phyloP scores from a whole-genome alignment of 495 filamentous ascomycete species.

The Ascobolus immersus region DNA sequence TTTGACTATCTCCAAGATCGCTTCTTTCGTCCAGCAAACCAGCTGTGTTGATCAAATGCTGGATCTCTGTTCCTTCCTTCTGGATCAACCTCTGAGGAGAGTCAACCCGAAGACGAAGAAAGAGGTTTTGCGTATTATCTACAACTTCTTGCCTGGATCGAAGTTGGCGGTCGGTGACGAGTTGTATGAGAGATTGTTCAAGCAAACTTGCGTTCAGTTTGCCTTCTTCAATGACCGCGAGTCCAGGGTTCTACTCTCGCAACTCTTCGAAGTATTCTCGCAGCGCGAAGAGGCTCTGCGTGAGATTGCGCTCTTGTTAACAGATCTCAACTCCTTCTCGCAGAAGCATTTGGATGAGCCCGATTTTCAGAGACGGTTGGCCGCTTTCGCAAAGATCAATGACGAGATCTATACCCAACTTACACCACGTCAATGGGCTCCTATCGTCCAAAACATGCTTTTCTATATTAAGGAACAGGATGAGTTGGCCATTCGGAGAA shows the following conservation, averaged over 20 bases:
- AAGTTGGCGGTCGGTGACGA: slow-evolving; percentile 27
- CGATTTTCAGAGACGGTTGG: slow-evolving; percentile 57
- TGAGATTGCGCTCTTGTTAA: slow-evolving; percentile 45
- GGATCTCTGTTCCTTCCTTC: slow-evolving; percentile 48
- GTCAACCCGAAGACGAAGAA: slow-evolving; percentile 68
- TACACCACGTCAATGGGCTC: slow-evolving; percentile 58
- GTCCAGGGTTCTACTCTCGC: slow-evolving; percentile 43
- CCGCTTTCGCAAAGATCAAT: slow-evolving; percentile 51
- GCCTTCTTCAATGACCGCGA: slow-evolving; percentile 60
- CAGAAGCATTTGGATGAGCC: slow-evolving; percentile 45
- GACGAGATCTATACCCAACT: slow-evolving; percentile 26
- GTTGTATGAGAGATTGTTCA: slow-evolving; percentile 32
- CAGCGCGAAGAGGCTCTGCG: slow-evolving; percentile 30
- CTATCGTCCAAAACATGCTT: slow-evolving; percentile 73
- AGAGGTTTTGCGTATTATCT: slow-evolving; percentile 43
- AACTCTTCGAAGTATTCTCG: slow-evolving; percentile 45
- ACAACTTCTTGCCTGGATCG: slow-evolving; percentile 45
- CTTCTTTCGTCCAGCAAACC: slow-evolving; percentile 45
- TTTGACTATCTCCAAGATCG: slow-evolving; percentile 45
- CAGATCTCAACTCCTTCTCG: slow-evolving; percentile 54
- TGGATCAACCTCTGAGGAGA: slow-evolving; percentile 54
- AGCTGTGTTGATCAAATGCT: slow-evolving; percentile 44
- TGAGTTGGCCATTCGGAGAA: slow-evolving; percentile 60
- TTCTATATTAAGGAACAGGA: slow-evolving; percentile 70
- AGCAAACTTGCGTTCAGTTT: slow-evolving; percentile 47